Evolutionary conservation across 2,329 filamentous ascomycete species (phyloP), one percentile per base, ranked within the genome.

Genomic region (Pleoardoris graminearum): DNA sequence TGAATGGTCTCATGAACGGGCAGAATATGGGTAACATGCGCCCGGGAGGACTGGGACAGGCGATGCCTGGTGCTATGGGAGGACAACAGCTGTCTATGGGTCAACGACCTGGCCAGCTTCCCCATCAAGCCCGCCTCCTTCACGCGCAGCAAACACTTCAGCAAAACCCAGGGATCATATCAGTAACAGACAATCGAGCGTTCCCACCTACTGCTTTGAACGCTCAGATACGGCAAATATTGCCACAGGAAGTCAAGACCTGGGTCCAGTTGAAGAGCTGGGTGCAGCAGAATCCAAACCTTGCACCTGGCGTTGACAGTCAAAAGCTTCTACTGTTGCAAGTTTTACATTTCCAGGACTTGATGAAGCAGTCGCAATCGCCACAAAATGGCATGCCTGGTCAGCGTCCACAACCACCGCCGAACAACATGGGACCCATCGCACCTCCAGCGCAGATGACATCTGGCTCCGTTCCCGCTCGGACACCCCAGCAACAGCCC

Each of bases 231-330:
- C 61, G 57, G 45, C 58, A 66, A 41, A 64, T 50, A 35, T 41
- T 82, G 8, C 82, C 82, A 5, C 77, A 76, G 23, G 68, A 79
- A 11, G 72, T 85, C 21, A 80, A 77, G 58, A 79, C 77, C 2
- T 85, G 83, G 83, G 77, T 77, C 7, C 79, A 83, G 50, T 71
- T 85, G 6, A 85, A 84, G 65, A 71, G 79, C 47, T 82, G 80
- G 74, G 77, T 78, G 14, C 61, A 65, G 23, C 71, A 77, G 37
- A 83, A 83, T 50, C 69, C 73, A 8, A 53, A 51, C 29, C 52
- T 68, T 11, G 37, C 68, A 12, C 60, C 65, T 14, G 60, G 62
- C 29, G 52, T 65, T 6, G 67, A 70, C 21, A 54, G 54, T 19
- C 54, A 67, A 4, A 72, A 66, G 53, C 57, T 76, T 14, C 53